phyloP scores from a whole-genome alignment of 2,329 filamentous ascomycete genomes.

The Paecilomyces sp. region DNA sequence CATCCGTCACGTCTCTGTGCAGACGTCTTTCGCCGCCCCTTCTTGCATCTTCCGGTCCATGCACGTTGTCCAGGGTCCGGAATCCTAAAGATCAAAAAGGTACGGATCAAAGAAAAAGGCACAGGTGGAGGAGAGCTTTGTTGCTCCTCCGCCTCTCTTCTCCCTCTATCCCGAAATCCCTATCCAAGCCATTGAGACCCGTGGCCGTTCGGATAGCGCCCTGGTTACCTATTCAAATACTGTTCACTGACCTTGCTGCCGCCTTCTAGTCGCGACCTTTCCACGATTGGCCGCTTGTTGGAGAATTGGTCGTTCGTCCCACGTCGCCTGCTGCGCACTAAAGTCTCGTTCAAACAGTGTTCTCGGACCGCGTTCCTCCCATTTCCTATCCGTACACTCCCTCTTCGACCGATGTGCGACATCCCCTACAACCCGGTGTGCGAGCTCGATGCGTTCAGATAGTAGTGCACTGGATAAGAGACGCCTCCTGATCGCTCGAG shows the following conservation, averaged over 20 bases:
- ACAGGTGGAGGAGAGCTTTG: not conserved
- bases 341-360: conserved; percentile 3
- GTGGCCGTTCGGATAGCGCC: not conserved
- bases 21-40: not conserved
- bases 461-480: conserved; percentile 23
- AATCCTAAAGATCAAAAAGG: not conserved
- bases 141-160: not conserved
- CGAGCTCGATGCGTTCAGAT: conserved; percentile 34
- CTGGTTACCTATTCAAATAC: not conserved
- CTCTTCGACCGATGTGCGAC: conserved; percentile 30
- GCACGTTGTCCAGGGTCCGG: not conserved
- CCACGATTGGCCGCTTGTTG: conserved; percentile 11
- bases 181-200: not conserved
- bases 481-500: conserved; percentile 25
- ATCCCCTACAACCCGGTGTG: conserved; percentile 16
- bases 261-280: conserved; percentile 10
- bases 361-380: not conserved
- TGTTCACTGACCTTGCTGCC: not conserved
- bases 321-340: conserved; percentile 13
- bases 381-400: not conserved
- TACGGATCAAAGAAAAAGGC: not conserved
- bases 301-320: conserved; percentile 13
- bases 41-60: not conserved
- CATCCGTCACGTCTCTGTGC: not conserved
- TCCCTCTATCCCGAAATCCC: not conserved